Base-by-base conservation (phyloP, 306 rosid genomes). In the Heteromeles arbutifolia region DNA sequence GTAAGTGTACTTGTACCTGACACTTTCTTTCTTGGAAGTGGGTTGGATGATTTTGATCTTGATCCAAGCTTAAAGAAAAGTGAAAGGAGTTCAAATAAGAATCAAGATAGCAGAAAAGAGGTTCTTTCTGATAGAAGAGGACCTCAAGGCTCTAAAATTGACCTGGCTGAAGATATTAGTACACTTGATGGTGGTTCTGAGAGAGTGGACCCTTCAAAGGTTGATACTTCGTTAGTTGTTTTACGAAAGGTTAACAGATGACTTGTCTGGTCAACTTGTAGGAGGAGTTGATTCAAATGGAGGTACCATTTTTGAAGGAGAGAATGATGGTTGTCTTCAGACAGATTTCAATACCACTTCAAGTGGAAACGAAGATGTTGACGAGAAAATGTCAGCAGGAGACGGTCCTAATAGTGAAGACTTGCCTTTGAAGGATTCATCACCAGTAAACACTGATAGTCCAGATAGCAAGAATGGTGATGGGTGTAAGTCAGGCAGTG, bases 21-120 rank as follows among this genome's bases (percentile, higher is more conserved):
- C 32, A 64, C 61, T 52, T 77, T 10, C 65, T 28, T 44, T 77
- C 76, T 77, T 62, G 32, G 66, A 34, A 53, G 34, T 74, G 90
- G 96, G 80, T 80, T 92, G 84, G 97, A 87, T 77, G 77, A 78
- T 84, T 89, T 95, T 74, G 86, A 84, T 84, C 83, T 95, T 56
- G 91, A 89, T 61, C 81, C 83, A 43, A 80, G 82, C 74, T 69
- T 75, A 34, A 66, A 19, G 58, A 79, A 70, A 69, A 79, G 79
- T 83, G 88, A 84, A 73, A 84, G 68, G 73, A 77, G 73, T 81
- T 77, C 79, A 50, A 79, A 72, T 78, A 71, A 34, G 78, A 79
- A 72, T n/a, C 83, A 29, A 70, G 82, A 78, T 50, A 79, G 82
- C 68, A 81, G 83, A 65, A 82, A 82, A 74, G 86, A 68, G 80